Conservation (phyloP, 805 yeast species). For the Cyberlindnera bimundalis region DNA sequence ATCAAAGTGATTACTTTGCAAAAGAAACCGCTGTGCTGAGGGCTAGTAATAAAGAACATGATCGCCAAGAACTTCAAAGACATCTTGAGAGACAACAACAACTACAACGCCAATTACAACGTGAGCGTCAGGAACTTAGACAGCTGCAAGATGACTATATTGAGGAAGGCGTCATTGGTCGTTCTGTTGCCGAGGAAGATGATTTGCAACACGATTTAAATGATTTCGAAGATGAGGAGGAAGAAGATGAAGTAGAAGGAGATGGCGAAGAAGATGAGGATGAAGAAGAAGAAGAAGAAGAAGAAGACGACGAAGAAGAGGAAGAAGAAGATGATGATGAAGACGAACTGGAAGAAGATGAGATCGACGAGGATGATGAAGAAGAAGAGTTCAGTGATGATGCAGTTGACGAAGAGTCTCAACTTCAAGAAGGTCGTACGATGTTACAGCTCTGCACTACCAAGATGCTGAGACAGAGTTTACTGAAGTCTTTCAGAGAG, state of each 20-base stretch:
- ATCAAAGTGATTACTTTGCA: conserved; percentile 14
- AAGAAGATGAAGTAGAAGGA: conserved; percentile 33
- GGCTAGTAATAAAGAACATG: conserved; percentile 9
- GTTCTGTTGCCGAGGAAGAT: no score
- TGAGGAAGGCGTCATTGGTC: conserved; percentile 30
- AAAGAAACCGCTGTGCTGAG: conserved; percentile 11
- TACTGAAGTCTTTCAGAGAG: conserved; percentile 74
- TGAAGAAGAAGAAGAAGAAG: conserved; percentile 24
- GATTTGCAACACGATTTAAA: no score
- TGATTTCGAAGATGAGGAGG: conserved; percentile 33
- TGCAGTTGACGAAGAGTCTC: conserved; percentile 53
- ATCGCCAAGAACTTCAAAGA: conserved; percentile 11
- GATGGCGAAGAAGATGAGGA: conserved; percentile 30
- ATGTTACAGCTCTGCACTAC: conserved; percentile 79
- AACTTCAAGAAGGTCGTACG: conserved; percentile 75
- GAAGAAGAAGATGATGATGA: conserved; percentile 10
- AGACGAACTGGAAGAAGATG: conserved; percentile 26
- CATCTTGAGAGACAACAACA: conserved; percentile 16
- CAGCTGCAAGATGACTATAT: conserved; percentile 22
- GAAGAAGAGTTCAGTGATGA: conserved; percentile 37
- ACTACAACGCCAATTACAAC: conserved; percentile 15
- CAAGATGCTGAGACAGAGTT: conserved; percentile 67
- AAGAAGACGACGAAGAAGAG: conserved; percentile 12
- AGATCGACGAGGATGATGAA: conserved; percentile 38
- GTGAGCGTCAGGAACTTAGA: conserved; percentile 14